These are phyloP conservation scores for Podaxis mareebaensis DNA, from an alignment of 768 basidiomycete genomes.

Conservation along the genomic window DNA sequence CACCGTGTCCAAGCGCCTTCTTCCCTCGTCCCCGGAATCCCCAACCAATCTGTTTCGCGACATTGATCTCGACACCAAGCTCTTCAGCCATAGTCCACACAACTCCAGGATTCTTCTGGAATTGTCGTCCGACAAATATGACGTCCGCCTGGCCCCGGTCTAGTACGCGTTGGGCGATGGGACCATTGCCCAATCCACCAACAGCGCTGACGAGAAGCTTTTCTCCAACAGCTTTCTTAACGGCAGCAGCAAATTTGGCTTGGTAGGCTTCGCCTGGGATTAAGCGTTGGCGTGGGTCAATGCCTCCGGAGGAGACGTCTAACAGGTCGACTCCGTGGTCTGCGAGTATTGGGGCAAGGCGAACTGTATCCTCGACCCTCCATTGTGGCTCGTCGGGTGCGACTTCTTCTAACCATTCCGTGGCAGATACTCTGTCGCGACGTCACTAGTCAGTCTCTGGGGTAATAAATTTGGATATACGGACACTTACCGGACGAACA, in stretches of 20 bases:
- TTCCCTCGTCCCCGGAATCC: conserved; percentile 21
- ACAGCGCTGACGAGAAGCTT: conserved; percentile 44
- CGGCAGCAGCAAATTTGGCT: conserved; percentile 55
- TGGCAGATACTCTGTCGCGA: conserved; percentile 56
- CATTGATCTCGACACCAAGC: conserved; percentile 15
- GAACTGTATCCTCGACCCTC: conserved; percentile 67
- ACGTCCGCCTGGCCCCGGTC: conserved; percentile 62
- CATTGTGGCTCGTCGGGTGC: conserved; percentile 63
- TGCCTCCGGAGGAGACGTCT: conserved; percentile 72
- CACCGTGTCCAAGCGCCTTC: conserved; percentile 12
- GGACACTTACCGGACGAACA: conserved; percentile 62
- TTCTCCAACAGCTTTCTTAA: conserved; percentile 44
- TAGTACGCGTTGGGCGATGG: conserved; percentile 58
- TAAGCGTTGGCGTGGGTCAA: conserved; percentile 41
- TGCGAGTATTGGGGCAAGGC: conserved; percentile 56
- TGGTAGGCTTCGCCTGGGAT: conserved; percentile 46
- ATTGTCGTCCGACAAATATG: conserved; percentile 51
- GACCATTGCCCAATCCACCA: conserved; percentile 56
- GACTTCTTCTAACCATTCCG: conserved; percentile 69
- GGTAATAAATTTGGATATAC: no score
- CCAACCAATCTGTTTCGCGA: conserved; percentile 25
- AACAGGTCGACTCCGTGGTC: conserved; percentile 74
- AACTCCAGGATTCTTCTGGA: conserved; percentile 60
- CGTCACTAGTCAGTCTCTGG: neutral
- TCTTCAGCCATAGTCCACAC: conserved; percentile 50